phyloP scores from a whole-genome alignment of 352 stramenopile genomes.

The Pythium oligandrum region DNA sequence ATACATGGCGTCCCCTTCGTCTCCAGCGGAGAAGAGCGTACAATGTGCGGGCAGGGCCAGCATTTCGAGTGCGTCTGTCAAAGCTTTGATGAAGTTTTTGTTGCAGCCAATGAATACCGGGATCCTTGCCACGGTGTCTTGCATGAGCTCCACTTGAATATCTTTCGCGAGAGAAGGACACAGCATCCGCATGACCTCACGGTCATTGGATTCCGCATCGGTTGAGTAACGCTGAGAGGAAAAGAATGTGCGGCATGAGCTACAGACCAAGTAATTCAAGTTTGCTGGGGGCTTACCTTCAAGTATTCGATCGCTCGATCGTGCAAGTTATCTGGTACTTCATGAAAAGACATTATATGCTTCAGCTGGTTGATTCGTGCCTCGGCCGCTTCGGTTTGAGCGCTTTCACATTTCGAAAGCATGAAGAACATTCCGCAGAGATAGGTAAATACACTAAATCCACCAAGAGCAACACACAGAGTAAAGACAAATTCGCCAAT shows the following conservation, averaged over 20 bases:
- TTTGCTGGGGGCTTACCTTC: constrained; percentile 30
- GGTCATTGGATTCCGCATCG: constrained; percentile 42
- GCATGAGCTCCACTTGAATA: constrained; percentile 40
- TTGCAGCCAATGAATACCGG: constrained; percentile 39
- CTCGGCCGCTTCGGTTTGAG: constrained; percentile 31
- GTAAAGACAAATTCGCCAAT: constrained; percentile 51
- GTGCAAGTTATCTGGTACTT: constrained; percentile 32
- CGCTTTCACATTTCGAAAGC: constrained; percentile 59
- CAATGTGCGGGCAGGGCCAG: constrained; percentile 36
- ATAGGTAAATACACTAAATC: constrained; percentile 54
- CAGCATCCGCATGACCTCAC: constrained; percentile 30
- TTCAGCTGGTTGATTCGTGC: constrained; percentile 58
- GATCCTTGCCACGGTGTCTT: constrained; percentile 29
- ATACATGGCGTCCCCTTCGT: constrained; percentile 48
- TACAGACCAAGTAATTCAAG: no score
- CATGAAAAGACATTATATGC: constrained; percentile 47
- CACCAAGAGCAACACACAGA: constrained; percentile 41
- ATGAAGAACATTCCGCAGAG: constrained; percentile 64
- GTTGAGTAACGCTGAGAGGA: constrained; percentile 31
- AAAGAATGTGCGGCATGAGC: not conserved
- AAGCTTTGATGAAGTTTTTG: constrained; percentile 31
- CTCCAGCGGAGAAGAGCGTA: constrained; percentile 29
- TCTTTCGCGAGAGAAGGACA: constrained; percentile 50
- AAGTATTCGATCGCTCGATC: constrained; percentile 39
- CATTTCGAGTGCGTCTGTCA: constrained; percentile 40